phyloP scores from a whole-genome alignment of 306 rosid genomes.

The Sphenostylis stenocarpa region DNA sequence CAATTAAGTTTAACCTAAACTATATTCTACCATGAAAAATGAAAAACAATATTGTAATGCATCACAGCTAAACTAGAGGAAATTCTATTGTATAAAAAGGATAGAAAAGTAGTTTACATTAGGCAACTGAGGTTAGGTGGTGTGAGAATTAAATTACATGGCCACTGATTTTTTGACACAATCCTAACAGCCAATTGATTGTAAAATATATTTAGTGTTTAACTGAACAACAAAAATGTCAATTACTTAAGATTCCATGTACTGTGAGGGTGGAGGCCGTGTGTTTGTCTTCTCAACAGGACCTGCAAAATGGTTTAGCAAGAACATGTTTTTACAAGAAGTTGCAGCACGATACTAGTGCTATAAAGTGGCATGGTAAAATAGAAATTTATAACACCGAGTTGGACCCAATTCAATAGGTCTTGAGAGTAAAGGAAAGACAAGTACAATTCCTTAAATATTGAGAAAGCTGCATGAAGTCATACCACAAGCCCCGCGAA shows the following conservation, averaged over 20 bases:
- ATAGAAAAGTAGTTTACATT: no score
- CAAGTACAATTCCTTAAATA: not conserved
- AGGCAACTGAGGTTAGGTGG: no score
- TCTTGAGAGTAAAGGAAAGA: not conserved
- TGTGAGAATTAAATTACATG: conserved; percentile 16
- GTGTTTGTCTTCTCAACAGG: conserved; percentile 68
- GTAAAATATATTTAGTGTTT: conserved; percentile 23
- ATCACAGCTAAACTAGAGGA: conserved; percentile 29
- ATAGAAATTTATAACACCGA: not conserved
- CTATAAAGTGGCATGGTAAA: not conserved
- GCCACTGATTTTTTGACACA: conserved; percentile 22
- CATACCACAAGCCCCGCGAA: conserved; percentile 67
- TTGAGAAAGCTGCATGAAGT: conserved; percentile 1
- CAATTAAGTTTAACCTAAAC: not conserved
- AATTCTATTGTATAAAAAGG: no score
- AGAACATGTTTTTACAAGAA: conserved; percentile 12
- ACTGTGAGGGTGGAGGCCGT: conserved; percentile 74
- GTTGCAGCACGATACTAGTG: not conserved
- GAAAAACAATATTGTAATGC: conserved; percentile 4
- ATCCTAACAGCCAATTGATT: conserved; percentile 38
- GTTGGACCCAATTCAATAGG: not conserved
- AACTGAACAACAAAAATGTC: not conserved
- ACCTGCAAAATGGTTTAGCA: conserved; percentile 54
- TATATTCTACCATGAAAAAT: not conserved
- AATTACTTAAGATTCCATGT: conserved; percentile 72